These are phyloP conservation scores for Bolboschoenoplectus hybrid DNA, from an alignment of 202 grass and related monocot genomes.

Conservation along the genomic window DNA sequence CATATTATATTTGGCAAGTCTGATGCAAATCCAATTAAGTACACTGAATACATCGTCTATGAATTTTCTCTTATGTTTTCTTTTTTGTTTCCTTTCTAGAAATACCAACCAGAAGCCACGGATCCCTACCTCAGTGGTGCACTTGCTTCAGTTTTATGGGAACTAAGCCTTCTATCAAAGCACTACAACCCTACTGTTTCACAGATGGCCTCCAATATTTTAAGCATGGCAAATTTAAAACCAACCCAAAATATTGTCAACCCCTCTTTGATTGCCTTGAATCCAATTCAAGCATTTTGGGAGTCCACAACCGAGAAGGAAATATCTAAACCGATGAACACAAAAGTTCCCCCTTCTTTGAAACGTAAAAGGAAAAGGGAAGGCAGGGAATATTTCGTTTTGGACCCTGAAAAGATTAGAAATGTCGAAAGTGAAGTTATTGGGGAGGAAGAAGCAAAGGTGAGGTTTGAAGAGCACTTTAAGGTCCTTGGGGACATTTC, in stretches of 20 bases:
- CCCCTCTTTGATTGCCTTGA: constrained; percentile 52
- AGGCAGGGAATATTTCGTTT: constrained; percentile 48
- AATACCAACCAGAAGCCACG: constrained; percentile 83
- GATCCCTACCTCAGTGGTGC: constrained; percentile 93
- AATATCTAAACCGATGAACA: constrained; percentile 50
- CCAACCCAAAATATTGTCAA: constrained; percentile 63
- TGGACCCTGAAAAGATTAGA: constrained; percentile 52
- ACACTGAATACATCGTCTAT: neutral
- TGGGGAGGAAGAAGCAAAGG: constrained; percentile 53
- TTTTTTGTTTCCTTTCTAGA: constrained; percentile 50
- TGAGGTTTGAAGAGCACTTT: constrained; percentile 76
- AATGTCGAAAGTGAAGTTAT: constrained; percentile 44
- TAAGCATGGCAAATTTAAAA: constrained; percentile 76
- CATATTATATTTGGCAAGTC: constrained; percentile 19
- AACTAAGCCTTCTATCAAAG: constrained; percentile 89
- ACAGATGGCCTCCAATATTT: constrained; percentile 65
- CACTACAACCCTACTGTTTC: constrained; percentile 72
- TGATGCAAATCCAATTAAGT: neutral
- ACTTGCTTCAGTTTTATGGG: constrained; percentile 89
- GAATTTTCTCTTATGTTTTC: neutral
- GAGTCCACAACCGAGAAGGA: constrained; percentile 61
- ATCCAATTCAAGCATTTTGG: constrained; percentile 75
- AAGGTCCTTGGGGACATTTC: constrained; percentile 55
- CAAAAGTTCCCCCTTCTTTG: constrained; percentile 40
- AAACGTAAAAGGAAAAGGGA: constrained; percentile 62